These are phyloP conservation scores for Alternaria sp. DNA, from an alignment of 2,329 filamentous ascomycete species.

Conservation along the genomic window DNA sequence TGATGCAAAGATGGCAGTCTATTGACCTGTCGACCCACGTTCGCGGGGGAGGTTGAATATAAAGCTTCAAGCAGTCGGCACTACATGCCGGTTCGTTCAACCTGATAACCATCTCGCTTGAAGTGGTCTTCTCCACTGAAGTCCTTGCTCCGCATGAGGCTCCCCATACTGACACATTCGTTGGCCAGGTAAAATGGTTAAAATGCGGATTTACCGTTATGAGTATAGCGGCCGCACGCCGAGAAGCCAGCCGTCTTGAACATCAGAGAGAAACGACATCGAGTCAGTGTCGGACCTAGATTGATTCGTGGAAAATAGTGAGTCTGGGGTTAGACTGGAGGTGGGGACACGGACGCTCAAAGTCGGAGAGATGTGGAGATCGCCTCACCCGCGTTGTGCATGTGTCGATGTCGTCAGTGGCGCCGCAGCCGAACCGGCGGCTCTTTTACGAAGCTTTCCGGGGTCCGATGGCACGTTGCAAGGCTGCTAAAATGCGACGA, in stretches of 20 bases:
- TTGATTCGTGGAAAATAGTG: slow-evolving; percentile 24
- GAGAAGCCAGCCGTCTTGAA: slow-evolving; percentile 7
- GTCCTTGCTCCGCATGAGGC: slow-evolving; percentile 14
- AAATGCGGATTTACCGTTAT: slow-evolving; percentile 3
- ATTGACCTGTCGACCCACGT: slow-evolving; percentile 10
- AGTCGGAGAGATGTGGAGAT: slow-evolving; percentile 19
- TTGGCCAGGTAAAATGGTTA: slow-evolving; percentile 18
- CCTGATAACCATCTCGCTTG: background rate
- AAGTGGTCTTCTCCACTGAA: slow-evolving; percentile 15
- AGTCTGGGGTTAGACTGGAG: slow-evolving; percentile 3
- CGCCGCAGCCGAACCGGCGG: slow-evolving; percentile 11
- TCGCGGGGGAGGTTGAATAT: slow-evolving; percentile 18
- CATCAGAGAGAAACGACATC: slow-evolving; percentile 15
- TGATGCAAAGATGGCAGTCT: slow-evolving; percentile 8
- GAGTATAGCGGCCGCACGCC: slow-evolving; percentile 10
- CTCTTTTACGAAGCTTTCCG: background rate
- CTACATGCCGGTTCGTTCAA: slow-evolving; percentile 1
- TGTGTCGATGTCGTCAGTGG: slow-evolving; percentile 17
- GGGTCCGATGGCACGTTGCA: slow-evolving; percentile 40
- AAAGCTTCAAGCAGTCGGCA: slow-evolving; percentile 7
- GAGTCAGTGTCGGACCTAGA: background rate
- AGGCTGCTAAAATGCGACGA: background rate
- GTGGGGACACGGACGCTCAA: slow-evolving; percentile 12
- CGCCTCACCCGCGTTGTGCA: slow-evolving; percentile 23
- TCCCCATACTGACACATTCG: slow-evolving; percentile 6